These are phyloP conservation scores for Nicotiana obtusifolia DNA, from an alignment of 257 asterid species.

Conservation along the genomic window DNA sequence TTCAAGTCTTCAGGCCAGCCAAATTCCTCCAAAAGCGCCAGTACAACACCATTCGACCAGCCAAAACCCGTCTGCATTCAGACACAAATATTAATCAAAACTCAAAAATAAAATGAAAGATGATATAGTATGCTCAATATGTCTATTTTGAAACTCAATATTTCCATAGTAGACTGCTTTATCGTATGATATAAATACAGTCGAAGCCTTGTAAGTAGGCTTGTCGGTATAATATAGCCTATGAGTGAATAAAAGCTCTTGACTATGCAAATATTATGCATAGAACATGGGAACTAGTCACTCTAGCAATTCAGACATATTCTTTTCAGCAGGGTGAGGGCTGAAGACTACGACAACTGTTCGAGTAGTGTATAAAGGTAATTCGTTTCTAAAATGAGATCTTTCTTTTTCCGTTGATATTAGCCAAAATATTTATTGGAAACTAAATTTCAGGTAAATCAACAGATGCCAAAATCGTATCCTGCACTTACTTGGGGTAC, in stretches of 20 bases:
- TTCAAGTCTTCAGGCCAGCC: constrained; percentile 67
- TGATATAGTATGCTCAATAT: neutral
- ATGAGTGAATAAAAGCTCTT: neutral
- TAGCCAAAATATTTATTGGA: neutral
- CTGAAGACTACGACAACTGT: neutral
- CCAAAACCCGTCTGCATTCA: constrained; percentile 87
- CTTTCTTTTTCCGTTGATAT: neutral
- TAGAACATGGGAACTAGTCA: neutral
- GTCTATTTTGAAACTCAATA: neutral
- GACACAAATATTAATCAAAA: neutral
- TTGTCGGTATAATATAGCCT: neutral
- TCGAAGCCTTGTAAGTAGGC: neutral
- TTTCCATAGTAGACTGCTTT: neutral
- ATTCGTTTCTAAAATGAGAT: neutral
- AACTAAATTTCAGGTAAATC: neutral
- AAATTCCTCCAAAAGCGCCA: constrained; percentile 83
- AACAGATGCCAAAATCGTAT: neutral
- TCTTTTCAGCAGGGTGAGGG: neutral
- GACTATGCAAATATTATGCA: neutral
- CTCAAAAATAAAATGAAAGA: neutral
- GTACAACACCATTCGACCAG: constrained; percentile 90
- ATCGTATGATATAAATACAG: neutral
- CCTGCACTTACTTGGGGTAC: constrained; percentile 59
- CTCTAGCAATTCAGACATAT: neutral
- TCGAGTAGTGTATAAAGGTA: neutral